phyloP scores from a whole-genome alignment of 257 asterid genomes.

The Gentiana dahurica region DNA sequence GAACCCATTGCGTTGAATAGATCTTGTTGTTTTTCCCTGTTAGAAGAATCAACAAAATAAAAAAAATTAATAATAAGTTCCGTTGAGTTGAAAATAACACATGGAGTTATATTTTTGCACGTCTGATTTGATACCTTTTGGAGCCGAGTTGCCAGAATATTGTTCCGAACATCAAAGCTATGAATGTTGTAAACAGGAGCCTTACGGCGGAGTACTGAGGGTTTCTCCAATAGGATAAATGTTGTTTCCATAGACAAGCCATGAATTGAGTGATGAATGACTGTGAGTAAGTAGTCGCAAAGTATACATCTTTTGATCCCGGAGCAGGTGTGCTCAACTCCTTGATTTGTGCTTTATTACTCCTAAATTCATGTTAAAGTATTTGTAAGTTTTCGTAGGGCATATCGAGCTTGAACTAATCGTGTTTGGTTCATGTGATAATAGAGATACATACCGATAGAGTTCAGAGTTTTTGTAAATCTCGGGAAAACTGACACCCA shows the following conservation, averaged over 20 bases:
- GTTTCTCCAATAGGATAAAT: conserved; percentile 78
- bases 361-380: conserved; percentile 23
- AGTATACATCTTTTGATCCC: conserved; percentile 41
- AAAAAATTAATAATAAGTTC: background rate
- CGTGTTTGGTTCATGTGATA: background rate
- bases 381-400: too few species aligned
- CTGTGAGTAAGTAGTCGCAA: conserved; percentile 64
- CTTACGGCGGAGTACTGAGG: conserved; percentile 88
- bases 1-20: conserved; percentile 80
- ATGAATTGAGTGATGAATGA: conserved; percentile 53
- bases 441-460: conserved; percentile 25
- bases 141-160: conserved; percentile 90
- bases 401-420: too few species aligned
- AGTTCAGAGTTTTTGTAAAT: conserved; percentile 46
- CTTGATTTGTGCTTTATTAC: conserved; percentile 49
- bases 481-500: conserved; percentile 61
- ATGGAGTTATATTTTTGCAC: background rate
- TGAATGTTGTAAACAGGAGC: conserved; percentile 61
- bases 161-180: conserved; percentile 83
- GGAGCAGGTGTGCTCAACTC: conserved; percentile 54
- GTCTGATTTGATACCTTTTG: conserved; percentile 38
- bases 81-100: background rate
- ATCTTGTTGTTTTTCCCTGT: conserved; percentile 53
- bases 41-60: background rate
- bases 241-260: conserved; percentile 92